Percentiles rank a stretch among this genome's conserved stretches.
These are phyloP conservation scores for Cladophialophora immunda DNA, from an alignment of 2,329 filamentous ascomycete genomes.

Conservation along the genomic window DNA sequence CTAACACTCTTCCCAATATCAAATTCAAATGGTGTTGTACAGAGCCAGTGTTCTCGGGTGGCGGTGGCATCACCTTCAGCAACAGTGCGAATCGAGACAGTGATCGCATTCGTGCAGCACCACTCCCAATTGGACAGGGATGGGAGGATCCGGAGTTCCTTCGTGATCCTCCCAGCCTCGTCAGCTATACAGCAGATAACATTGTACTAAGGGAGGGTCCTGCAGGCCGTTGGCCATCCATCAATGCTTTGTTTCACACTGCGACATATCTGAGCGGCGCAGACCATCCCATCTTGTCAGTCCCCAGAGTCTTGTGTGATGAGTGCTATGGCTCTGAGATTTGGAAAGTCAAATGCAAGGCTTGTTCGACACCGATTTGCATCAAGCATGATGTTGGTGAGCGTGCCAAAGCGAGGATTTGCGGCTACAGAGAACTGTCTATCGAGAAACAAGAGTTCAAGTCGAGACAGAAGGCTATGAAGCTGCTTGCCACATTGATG, in stretches of 20 bases:
- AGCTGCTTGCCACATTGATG: slow-evolving; percentile 37
- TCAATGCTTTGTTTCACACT: slow-evolving; percentile 53
- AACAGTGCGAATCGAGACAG: slow-evolving; percentile 59
- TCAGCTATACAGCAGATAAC: neutral
- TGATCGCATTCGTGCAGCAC: slow-evolving; percentile 65
- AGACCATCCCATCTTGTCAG: slow-evolving; percentile 28
- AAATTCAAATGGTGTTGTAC: slow-evolving; percentile 69
- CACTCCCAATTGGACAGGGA: slow-evolving; percentile 62
- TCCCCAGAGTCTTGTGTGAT: slow-evolving; percentile 64
- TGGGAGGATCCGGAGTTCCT: slow-evolving; percentile 65
- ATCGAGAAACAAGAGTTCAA: slow-evolving; percentile 57
- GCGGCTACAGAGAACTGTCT: slow-evolving; percentile 64
- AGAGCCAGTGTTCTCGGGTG: slow-evolving; percentile 67
- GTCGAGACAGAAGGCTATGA: slow-evolving; percentile 36
- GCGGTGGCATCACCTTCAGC: slow-evolving; percentile 67
- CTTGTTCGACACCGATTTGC: slow-evolving; percentile 65
- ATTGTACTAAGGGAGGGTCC: slow-evolving; percentile 31
- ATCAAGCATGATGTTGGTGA: slow-evolving; percentile 68
- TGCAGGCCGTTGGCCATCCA: slow-evolving; percentile 45
- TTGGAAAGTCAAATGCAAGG: slow-evolving; percentile 68
- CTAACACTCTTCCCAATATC: slow-evolving; percentile 56
- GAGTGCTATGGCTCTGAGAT: slow-evolving; percentile 66
- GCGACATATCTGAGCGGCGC: slow-evolving; percentile 23
- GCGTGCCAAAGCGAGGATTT: slow-evolving; percentile 62
- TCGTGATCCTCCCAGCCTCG: slow-evolving; percentile 31